Conservation (phyloP, 768 basidiomycete species). For the Boletellus emodensis region DNA sequence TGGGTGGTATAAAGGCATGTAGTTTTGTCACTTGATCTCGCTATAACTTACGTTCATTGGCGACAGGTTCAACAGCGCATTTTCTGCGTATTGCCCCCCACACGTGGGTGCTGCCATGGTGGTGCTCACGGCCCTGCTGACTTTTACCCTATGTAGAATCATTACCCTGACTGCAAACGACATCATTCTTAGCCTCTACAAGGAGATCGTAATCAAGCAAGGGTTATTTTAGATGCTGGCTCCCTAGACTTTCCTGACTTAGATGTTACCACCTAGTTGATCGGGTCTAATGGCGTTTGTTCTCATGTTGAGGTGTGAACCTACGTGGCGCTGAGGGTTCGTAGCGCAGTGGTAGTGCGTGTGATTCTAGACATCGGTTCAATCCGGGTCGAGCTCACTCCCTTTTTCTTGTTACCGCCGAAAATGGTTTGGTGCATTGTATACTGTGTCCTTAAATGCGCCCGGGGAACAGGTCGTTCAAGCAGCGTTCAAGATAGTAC, state of each 20-base stretch:
- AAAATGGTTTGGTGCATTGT: too few species aligned
- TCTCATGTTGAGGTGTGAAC: too few species aligned
- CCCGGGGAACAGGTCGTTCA: neutral
- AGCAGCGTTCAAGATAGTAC: neutral
- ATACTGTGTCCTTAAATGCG: neutral
- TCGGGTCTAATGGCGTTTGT: neutral
- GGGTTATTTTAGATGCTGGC: conserved; percentile 8
- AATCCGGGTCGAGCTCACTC: conserved; percentile 38
- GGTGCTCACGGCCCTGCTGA: conserved; percentile 1
- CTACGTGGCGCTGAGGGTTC: conserved; percentile 9
- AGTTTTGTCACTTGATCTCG: neutral
- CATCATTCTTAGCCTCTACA: conserved; percentile 67
- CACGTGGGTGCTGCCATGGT: conserved; percentile 53
- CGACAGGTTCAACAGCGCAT: conserved; percentile 84
- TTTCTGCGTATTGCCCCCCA: conserved; percentile 90
- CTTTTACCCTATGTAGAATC: conserved; percentile 46
- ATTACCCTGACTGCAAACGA: conserved; percentile 90
- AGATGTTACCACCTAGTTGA: neutral
- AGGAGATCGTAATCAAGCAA: conserved; percentile 29
- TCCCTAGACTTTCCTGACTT: neutral
- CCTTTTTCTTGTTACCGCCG: neutral
- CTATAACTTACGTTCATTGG: neutral
- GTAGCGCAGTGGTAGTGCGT: conserved; percentile 34
- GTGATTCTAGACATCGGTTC: conserved; percentile 33
- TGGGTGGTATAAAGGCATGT: conserved; percentile 92